A percentile compares a stretch with the other conserved stretches of the same genome.
phyloP scores from a whole-genome alignment of 148 eudicot genomes.

The Rhododendron henanense region DNA sequence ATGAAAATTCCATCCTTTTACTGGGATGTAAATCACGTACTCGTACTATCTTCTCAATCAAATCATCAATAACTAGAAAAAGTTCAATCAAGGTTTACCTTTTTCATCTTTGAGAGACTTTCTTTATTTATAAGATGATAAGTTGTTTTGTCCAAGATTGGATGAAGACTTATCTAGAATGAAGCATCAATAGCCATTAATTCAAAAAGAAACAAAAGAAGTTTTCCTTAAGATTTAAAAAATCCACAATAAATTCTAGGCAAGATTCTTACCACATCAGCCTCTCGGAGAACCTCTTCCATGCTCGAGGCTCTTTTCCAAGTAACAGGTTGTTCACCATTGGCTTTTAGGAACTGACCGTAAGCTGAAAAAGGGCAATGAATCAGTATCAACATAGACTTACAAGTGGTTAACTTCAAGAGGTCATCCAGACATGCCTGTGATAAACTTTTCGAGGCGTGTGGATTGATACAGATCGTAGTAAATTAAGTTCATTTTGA shows the following conservation, averaged over 20 bases:
- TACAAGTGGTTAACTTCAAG: background rate
- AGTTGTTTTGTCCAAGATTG: constrained; percentile 88
- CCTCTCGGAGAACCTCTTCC: constrained; percentile 92
- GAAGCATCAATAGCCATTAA: background rate
- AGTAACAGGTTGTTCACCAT: constrained; percentile 87
- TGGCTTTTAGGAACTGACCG: constrained; percentile 86
- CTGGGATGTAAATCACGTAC: background rate
- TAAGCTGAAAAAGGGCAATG: constrained; percentile 56
- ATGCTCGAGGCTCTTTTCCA: constrained; percentile 90
- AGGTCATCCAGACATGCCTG: constrained; percentile 44
- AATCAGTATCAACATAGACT: background rate
- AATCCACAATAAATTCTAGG: background rate
- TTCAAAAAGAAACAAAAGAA: background rate
- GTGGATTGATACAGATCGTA: constrained; percentile 92
- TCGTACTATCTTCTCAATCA: background rate
- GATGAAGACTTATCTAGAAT: constrained; percentile 91
- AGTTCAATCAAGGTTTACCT: constrained; percentile 35
- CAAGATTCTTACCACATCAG: constrained; percentile 60
- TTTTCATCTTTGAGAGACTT: constrained; percentile 87
- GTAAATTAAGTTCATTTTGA: constrained; percentile 97
- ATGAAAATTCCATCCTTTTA: constrained; percentile 7
- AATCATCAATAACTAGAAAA: constrained; percentile 5
- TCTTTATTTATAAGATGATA: constrained; percentile 95
- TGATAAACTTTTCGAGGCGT: constrained; percentile 91
- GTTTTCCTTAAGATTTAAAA: background rate